Percentiles rank a stretch among this genome's conserved stretches.
These are phyloP conservation scores for Neonothopanus nambi DNA, from an alignment of 1,284 basidiomycete species.

Conservation along the genomic window DNA sequence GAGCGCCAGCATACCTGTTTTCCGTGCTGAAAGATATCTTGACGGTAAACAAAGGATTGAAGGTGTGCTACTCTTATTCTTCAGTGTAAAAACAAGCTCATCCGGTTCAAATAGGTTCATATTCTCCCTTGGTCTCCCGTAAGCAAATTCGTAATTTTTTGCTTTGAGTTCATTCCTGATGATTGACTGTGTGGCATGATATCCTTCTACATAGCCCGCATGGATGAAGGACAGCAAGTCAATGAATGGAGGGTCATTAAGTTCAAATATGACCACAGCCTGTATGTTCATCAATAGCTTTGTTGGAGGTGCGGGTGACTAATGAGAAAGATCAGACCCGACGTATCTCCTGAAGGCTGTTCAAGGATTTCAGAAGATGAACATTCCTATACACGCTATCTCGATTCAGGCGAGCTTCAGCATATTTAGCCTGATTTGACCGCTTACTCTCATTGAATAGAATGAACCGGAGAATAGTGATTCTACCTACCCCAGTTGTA, in stretches of 20 bases:
- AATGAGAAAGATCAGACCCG: conserved; percentile 28
- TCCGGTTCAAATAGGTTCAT: conserved; percentile 25
- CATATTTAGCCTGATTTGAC: background rate
- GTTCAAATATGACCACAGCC: conserved; percentile 19
- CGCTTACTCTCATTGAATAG: background rate
- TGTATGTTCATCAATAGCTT: conserved; percentile 27
- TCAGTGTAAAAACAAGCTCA: background rate
- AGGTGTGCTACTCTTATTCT: background rate
- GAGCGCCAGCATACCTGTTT: conserved; percentile 33
- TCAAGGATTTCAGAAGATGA: conserved; percentile 32
- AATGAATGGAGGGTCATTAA: conserved; percentile 33
- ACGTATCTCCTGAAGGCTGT: conserved; percentile 36
- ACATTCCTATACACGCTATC: conserved; percentile 31
- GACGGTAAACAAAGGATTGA: conserved; percentile 26
- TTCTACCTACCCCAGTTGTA: conserved; percentile 33
- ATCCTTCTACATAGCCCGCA: conserved; percentile 22
- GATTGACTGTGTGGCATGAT: background rate
- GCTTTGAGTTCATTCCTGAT: too few relatives aligned
- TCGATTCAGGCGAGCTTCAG: conserved; percentile 27
- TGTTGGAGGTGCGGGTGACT: too few relatives aligned
- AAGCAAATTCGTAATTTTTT: conserved; percentile 4
- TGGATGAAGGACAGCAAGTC: conserved; percentile 36
- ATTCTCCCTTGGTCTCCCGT: conserved; percentile 38
- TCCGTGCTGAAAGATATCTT: conserved; percentile 32
- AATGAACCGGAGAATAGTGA: conserved; percentile 37